phyloP scores from a whole-genome alignment of 1,284 basidiomycete species.

The Tylopilus sp. region DNA sequence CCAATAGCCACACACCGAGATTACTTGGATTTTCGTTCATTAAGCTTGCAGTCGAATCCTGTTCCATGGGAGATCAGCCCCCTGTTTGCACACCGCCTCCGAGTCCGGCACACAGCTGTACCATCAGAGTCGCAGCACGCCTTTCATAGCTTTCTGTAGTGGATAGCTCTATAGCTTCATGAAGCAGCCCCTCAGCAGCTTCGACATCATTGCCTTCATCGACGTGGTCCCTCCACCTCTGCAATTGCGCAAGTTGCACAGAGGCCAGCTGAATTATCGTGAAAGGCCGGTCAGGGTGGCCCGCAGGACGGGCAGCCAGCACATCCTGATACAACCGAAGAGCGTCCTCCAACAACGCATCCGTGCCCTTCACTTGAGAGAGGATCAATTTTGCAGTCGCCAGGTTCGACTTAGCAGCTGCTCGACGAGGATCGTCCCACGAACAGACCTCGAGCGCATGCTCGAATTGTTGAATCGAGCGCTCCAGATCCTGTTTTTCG shows the following conservation, averaged over 20 bases:
- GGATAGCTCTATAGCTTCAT: not conserved
- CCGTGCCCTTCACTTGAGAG: no score
- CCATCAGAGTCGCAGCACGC: not conserved
- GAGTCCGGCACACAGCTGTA: not conserved
- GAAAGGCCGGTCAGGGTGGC: not conserved
- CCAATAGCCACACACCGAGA: not conserved
- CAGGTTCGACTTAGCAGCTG: no score
- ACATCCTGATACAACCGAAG: not conserved
- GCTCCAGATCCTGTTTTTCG: no score
- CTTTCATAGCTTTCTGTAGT: not conserved
- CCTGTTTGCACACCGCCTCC: not conserved
- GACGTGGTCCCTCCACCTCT: not conserved
- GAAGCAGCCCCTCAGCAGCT: not conserved
- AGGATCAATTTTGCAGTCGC: no score
- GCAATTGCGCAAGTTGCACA: not conserved
- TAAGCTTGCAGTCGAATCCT: not conserved
- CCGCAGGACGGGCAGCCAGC: not conserved
- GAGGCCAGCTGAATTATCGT: not conserved
- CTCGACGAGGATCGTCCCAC: no score
- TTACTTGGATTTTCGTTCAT: not conserved
- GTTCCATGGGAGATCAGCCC: not conserved
- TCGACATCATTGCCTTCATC: no score
- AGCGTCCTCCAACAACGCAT: not conserved
- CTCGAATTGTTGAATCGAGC: no score
- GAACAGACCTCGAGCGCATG: no score